Evolutionary conservation across 2,329 filamentous ascomycete genomes (phyloP).

Genomic region (Celoporthe dispersa): DNA sequence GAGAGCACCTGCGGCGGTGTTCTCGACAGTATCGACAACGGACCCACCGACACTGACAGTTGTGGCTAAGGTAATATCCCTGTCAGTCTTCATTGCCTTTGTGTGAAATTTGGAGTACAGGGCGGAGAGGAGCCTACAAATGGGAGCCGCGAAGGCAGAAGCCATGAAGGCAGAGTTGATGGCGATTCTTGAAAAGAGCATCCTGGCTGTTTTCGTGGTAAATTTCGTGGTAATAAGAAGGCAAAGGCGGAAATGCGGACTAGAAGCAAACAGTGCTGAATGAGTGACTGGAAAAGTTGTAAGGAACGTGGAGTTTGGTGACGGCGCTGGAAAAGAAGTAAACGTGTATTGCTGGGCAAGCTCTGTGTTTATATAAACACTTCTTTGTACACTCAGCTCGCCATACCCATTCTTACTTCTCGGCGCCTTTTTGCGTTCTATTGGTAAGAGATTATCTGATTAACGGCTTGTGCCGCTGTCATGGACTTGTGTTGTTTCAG

Average conservation of each 20-base stretch:
- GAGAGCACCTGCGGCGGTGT: neutral
- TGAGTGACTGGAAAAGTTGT: neutral
- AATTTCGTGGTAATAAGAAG: neutral
- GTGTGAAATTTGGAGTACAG: neutral
- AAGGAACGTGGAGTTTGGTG: neutral
- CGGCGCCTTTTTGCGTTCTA: neutral
- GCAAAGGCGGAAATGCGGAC: neutral
- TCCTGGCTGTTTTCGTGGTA: neutral
- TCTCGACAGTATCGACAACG: neutral
- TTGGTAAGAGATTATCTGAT: neutral
- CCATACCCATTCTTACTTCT: neutral
- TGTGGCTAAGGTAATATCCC: neutral
- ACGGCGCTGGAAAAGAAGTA: neutral
- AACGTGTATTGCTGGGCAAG: neutral
- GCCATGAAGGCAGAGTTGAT: slow-evolving; percentile 3
- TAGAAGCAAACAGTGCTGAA: neutral
- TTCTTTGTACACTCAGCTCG: neutral
- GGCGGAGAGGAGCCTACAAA: neutral
- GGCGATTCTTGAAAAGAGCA: neutral
- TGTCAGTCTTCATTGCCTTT: neutral
- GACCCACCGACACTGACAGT: neutral
- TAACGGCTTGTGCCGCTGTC: neutral
- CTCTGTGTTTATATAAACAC: neutral
- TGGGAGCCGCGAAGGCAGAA: neutral
- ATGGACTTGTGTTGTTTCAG: neutral